Evolutionary conservation across 2,329 filamentous ascomycete genomes (phyloP), one percentile per base, ranked within the genome.

Genomic region (Tolypocladium tropicale): DNA sequence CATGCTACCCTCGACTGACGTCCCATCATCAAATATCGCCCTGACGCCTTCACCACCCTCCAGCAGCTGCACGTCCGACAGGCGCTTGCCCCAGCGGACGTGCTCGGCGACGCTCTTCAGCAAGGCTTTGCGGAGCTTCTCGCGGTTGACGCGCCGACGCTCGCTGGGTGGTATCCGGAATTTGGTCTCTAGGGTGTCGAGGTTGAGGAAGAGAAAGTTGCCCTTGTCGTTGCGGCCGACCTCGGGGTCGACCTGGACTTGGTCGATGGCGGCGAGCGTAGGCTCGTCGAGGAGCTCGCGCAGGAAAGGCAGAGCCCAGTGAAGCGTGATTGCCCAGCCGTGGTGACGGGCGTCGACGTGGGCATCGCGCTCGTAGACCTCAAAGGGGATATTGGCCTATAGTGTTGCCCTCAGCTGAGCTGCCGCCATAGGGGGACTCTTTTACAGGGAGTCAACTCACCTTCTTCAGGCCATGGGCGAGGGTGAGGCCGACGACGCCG

Each of bases 271-370:
- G 3, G 53, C 55, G 6, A 67, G 41, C 0, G 64, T 66, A 9
- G 58, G 56, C 6, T 56, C 55, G 23, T 65, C 64, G 2, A 68
- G 55, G 16, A 68, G 58, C 55, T 67, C 56, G 18, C 55, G 53
- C 11, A 69, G 59, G 37, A 63, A 68, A 2, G 61, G 65, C 14
- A 83, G 69, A 23, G 73, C 77, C 81, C 81, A 85, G 62, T 85
- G 80, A 36, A 85, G 66, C 2, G 81, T 84, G 53, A 85, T 72
- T 46, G 78, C 81, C 82, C 81, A 85, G 52, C 82, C 81, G 43
- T 77, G 75, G 3, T 59, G 57, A 23, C 69, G 69, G 23, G 61
- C 59, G 52, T 64, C 62, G 55, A 66, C 59, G 51, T 65, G 59
- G 23, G 60, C 60, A 62, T 67, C 61, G 37, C 67, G 66, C 56